Percentiles rank a stretch among this genome's conserved stretches.
These are phyloP conservation scores for Tilletiaria anomala DNA, from an alignment of 1,284 basidiomycete species.

Conservation along the genomic window DNA sequence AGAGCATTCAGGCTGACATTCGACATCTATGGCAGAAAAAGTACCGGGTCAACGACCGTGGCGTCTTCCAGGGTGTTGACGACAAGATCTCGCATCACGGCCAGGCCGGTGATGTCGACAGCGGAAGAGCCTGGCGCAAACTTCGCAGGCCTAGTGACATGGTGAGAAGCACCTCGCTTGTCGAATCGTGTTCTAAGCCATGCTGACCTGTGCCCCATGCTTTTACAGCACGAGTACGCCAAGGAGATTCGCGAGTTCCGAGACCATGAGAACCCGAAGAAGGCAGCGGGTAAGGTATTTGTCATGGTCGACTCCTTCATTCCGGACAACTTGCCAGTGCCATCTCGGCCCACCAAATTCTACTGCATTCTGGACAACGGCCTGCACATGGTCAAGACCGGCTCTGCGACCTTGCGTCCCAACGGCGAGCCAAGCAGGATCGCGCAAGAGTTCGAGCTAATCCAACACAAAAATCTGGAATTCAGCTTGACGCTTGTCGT, in stretches of 20 bases:
- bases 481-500: conserved; percentile 33
- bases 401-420: conserved; percentile 53
- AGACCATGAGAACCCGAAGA: conserved; percentile 58
- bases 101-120: conserved; percentile 8
- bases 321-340: conserved; percentile 23
- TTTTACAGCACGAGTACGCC: conserved; percentile 59
- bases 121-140: conserved; percentile 64
- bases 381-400: conserved; percentile 88
- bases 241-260: conserved; percentile 69
- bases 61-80: conserved; percentile 19
- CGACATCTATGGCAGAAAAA: conserved; percentile 39
- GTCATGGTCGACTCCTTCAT: conserved; percentile 49
- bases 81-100: conserved; percentile 48
- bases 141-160: conserved; percentile 41
- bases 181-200: conserved; percentile 4
- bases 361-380: conserved; percentile 91
- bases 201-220: conserved; percentile 5
- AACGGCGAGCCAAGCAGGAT: conserved; percentile 49
- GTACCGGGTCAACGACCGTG: conserved; percentile 42
- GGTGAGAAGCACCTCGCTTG: not conserved
- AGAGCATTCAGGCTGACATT: not conserved
- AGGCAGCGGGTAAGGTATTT: conserved; percentile 73
- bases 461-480: conserved; percentile 35
- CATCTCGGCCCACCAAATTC: conserved; percentile 52
- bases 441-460: conserved; percentile 73